Conservation (phyloP, 805 yeast species). For the Sungouiozyma intestinalis region DNA sequence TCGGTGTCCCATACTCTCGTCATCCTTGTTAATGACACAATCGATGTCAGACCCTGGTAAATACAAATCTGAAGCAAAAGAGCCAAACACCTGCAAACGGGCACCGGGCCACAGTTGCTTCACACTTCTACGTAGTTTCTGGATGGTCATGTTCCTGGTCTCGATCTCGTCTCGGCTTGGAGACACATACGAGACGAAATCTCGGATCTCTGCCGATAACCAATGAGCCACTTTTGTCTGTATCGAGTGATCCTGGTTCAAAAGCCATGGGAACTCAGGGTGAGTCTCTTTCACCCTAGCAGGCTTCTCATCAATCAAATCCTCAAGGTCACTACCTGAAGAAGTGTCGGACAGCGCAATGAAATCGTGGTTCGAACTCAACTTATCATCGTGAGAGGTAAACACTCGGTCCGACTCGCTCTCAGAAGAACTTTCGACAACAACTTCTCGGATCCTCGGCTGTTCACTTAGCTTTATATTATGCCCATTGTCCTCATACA, state of each 20-base stretch:
- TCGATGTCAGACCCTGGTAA: conserved; percentile 96
- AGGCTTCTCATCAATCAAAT: conserved; percentile 6
- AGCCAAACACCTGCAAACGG: conserved; percentile 81
- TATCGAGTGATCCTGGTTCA: conserved; percentile 62
- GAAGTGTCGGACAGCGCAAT: conserved; percentile 31
- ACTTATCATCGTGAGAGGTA: background rate
- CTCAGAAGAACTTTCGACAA: background rate
- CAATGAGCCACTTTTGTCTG: conserved; percentile 76
- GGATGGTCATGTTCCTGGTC: conserved; percentile 57
- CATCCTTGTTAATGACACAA: conserved; percentile 66
- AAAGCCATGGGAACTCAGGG: conserved; percentile 57
- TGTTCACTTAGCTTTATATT: conserved; percentile 6
- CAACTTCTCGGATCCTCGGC: conserved; percentile 1
- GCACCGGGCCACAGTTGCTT: conserved; percentile 64
- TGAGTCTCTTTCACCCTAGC: conserved; percentile 7
- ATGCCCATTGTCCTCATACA: conserved; percentile 3
- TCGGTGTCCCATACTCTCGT: conserved; percentile 49
- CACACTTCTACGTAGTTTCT: conserved; percentile 43
- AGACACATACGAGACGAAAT: conserved; percentile 75
- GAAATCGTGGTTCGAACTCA: conserved; percentile 30
- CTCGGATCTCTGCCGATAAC: conserved; percentile 77
- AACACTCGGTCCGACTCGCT: background rate
- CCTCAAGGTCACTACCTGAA: conserved; percentile 18
- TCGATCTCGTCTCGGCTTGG: conserved; percentile 69
- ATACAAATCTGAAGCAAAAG: conserved; percentile 86